Evolutionary conservation across 2,329 filamentous ascomycete species (phyloP), one percentile per base, ranked within the genome.

Genomic region (Aschersonia sp.): DNA sequence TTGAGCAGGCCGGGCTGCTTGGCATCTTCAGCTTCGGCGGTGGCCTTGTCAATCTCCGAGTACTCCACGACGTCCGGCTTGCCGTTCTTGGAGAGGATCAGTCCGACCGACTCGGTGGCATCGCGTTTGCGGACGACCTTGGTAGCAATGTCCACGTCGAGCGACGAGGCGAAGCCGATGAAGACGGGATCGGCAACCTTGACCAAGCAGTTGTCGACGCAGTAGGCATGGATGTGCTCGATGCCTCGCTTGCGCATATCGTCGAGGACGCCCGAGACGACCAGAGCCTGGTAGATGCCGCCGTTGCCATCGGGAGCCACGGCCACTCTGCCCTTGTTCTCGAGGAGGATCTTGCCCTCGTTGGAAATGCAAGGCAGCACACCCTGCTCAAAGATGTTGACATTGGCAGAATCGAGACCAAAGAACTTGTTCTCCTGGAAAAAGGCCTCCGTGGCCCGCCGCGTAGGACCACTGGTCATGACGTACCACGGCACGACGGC

Each of bases 91-190:
- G 84, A 81, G 49, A 98, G 70, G 59, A 98, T 97, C 52, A 98
- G 74, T 43, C 92, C 92, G 39, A 98, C 92, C 1, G 88, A 88
- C 71, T 98, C 92, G 60, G 87, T 94, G 47, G 92, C 90, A 62
- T 90, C 85, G 58, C 92, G 88, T 79, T 98, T 98, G 57, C 92
- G 87, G 51, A 98, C 92, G n/a, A 95, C 92, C 74, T 98, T 98
- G 56, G 92, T 98, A 32, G 90, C 90, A 59, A 98, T 94, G 68
- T 95, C 88, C 56, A 95, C 90, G 51, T 87, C 71, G 65, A 90
- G 86, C 46, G 82, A 78, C 41, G 90, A 88, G 5, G 88, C 78
- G 68, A 97, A 97, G 56, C 92, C 92, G 58, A 97, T 83, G 70
- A 98, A 97, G 56, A 87, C 77, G 11, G 92, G 92, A 61, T 98